Conservation (phyloP, 768 basidiomycete genomes). For the Lanmaoa pseudosensibilis region DNA sequence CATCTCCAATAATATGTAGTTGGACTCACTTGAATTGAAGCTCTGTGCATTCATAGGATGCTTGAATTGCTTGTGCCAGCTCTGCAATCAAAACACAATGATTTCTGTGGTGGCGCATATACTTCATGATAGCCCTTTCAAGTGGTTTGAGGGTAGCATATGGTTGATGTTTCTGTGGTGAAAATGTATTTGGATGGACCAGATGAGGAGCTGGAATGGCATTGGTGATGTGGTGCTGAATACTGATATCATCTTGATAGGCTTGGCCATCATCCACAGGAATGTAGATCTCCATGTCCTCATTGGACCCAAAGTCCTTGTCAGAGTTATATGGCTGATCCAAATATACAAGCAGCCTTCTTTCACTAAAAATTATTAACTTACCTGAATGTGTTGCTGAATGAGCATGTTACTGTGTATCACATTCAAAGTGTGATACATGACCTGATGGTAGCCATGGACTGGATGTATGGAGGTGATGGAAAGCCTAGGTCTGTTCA, state of each 20-base stretch:
- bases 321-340: conserved; percentile 7
- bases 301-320: not conserved
- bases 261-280: not conserved
- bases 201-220: not conserved
- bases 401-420: conserved; percentile 13
- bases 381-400: conserved; percentile 13
- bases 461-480: conserved; percentile 18
- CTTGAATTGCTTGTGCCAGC: conserved; percentile 13
- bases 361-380: not conserved
- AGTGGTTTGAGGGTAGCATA: conserved; percentile 21
- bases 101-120: conserved; percentile 10
- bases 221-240: not conserved
- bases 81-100: conserved; percentile 12
- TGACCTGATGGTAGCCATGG: conserved; percentile 25
- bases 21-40: conserved; percentile 22
- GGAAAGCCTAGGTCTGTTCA: not conserved
- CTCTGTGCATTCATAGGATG: conserved; percentile 15
- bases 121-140: conserved; percentile 18
- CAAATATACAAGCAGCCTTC: not conserved
- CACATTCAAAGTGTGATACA: conserved; percentile 28
- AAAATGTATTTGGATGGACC: conserved; percentile 18
- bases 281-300: not conserved
- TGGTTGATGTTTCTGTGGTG: conserved; percentile 21
- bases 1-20: not conserved
- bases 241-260: not conserved